Base-by-base conservation (phyloP, 2,329 filamentous ascomycete species). In the Alternaria metachromatica region DNA sequence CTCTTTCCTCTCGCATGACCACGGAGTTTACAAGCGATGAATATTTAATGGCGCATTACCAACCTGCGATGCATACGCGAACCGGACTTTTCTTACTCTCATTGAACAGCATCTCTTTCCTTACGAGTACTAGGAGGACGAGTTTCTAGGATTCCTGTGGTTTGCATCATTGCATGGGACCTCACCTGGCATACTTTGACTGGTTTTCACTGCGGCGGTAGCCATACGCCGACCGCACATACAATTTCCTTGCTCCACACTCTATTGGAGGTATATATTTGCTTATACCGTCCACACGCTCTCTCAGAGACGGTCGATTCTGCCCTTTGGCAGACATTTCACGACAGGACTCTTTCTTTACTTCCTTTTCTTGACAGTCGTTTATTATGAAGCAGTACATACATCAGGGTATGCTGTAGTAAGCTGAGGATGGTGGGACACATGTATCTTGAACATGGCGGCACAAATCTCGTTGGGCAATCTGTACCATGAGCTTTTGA, bases 21-120 rank as follows among this genome's bases (percentile, higher is more conserved):
- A 72, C 69, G 77, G 77, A 76, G 76, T 79, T 78, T 71, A 70
- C 44, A 64, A 76, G 72, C 72, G 75, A 79, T 70, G 77, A 80
- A 72, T 68, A 62, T 75, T 73, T 76, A 76, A 79, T 76, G 78
- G 78, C 75, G 76, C 74, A 79, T 63, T 58, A 70, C 68, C 58
- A 45, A 63, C 45, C 68, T 71, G 71, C 72, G 67, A 77, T 74
- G 71, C 72, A 70, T 72, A 78, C 69, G 72, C 67, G 74, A 74
- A 68, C 73, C 66, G 70, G 71, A 78, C 62, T 69, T 62, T 70
- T 72, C 56, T 62, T 67, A 76, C 72, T 72, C 70, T 77, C 71
- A 58, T 74, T 75, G 59, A 66, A 62, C 60, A 66, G 63, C 65
- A 67, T 73, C 50, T 62, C 54, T 73, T 73, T 64, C 59, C 65